Evolutionary conservation across 31 red algal species (phyloP).

Genomic region (Porphyra umbilicalis): DNA sequence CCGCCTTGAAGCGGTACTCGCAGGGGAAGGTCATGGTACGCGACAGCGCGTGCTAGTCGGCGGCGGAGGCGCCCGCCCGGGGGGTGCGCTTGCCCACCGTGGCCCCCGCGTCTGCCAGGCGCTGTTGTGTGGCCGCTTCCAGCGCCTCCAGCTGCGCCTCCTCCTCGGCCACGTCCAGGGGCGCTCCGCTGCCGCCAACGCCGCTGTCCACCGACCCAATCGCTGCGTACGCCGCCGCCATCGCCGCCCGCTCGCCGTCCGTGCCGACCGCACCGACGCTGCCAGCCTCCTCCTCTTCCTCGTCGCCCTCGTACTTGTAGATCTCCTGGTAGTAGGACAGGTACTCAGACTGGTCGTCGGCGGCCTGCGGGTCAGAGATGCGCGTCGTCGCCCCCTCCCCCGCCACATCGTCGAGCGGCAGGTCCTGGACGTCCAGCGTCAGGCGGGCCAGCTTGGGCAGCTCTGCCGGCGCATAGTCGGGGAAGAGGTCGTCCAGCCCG

Average conservation of each 20-base stretch:
- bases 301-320: background rate
- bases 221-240: background rate
- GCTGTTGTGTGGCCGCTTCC: background rate
- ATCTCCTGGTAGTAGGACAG: slow-evolving; percentile 1
- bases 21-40: slow-evolving; percentile 36
- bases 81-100: background rate
- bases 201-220: background rate
- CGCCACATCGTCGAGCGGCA: background rate
- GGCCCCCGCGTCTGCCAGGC: background rate
- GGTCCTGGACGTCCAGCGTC: slow-evolving; percentile 7
- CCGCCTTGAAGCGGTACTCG: slow-evolving; percentile 56
- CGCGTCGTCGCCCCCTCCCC: background rate
- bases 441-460: slow-evolving; percentile 8
- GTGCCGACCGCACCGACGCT: background rate
- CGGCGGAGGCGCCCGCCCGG: background rate
- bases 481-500: slow-evolving; percentile 26
- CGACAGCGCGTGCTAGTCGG: slow-evolving; percentile 20
- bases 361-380: slow-evolving; percentile 17
- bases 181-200: background rate
- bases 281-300: background rate
- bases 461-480: slow-evolving; percentile 3
- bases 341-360: slow-evolving; percentile 6
- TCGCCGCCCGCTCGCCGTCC: background rate
- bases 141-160: background rate
- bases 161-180: background rate